phyloP scores from a whole-genome alignment of 805 yeast genomes.

The Sugiyamaella lignohabitans region DNA sequence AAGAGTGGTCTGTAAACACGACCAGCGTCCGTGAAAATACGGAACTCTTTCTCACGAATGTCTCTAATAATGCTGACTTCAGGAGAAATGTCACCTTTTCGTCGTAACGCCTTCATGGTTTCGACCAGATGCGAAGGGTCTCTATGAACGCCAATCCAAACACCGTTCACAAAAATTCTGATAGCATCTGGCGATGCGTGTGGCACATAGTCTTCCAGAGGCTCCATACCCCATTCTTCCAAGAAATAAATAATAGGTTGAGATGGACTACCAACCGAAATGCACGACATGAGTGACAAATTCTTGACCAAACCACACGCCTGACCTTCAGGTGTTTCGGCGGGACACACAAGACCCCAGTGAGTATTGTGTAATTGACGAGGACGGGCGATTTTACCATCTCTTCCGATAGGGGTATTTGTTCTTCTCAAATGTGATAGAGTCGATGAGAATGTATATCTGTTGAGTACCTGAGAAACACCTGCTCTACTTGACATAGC shows the following conservation, averaged over 20 bases:
- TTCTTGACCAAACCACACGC: conserved; percentile 99
- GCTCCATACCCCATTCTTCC: conserved; percentile 99
- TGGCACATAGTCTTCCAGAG: conserved; percentile 91
- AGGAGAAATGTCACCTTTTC: conserved; percentile 91
- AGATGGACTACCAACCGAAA: conserved; percentile 96
- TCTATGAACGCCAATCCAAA: conserved; percentile 98
- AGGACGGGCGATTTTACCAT: conserved; percentile 97
- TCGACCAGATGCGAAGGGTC: conserved; percentile 90
- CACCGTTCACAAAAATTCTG: conserved; percentile 95
- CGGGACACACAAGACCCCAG: conserved; percentile 99
- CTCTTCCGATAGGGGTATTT: conserved; percentile 98
- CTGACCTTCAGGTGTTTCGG: conserved; percentile 99
- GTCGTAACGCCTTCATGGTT: conserved; percentile 83
- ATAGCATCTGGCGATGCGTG: conserved; percentile 87
- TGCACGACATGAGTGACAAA: conserved; percentile 92
- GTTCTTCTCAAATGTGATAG: conserved; percentile 98
- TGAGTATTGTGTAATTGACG: conserved; percentile 98
- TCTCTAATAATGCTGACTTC: conserved; percentile 97
- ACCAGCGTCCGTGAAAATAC: conserved; percentile 97
- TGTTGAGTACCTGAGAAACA: conserved; percentile 95
- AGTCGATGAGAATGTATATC: conserved; percentile 98
- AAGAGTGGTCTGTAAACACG: conserved; percentile 96
- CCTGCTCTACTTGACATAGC: conserved; percentile 99
- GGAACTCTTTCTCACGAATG: conserved; percentile 92
- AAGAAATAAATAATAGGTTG: conserved; percentile 87